Base-by-base conservation (phyloP, 2,329 filamentous ascomycete genomes). In the Pseudomassariella vexata region DNA sequence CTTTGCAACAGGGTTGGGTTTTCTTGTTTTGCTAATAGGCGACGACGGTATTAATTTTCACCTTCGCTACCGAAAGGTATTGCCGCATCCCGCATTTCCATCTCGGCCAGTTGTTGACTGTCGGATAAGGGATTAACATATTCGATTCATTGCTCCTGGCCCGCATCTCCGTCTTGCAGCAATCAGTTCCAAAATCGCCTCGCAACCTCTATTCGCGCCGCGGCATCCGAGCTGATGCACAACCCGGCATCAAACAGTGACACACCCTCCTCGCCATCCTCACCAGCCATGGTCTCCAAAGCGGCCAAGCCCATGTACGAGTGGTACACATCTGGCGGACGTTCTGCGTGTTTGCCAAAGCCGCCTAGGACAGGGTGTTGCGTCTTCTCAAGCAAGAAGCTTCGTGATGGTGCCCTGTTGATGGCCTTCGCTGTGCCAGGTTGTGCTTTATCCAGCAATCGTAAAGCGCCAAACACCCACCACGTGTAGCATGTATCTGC, bases 401-500 rank as follows among this genome's bases (percentile, higher is more conserved):
- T 70, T n/a, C 86, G 76, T 26, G 83, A 77, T 0, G 79, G 69
- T 9, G 56, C 51, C 5, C 61, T 56, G 36, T 81, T 68, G 18
- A 87, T 59, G n/a, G 88, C 60, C 2, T 69, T 55, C 9, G 68
- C 57, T 35, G 71, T 59, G 19, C 71, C 67, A 9, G 85, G 63
- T 46, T 84, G 75, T 66, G 81, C 40, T 3, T 24, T n/a, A 2
- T 37, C 42, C 5, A 55, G 35, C 23, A 70, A 65, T 32, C 52
- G 47, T 1, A 76, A 52, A 2, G 87, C 77, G 2, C 77, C 87
- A 4, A 73, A 71, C 1, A 85, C 86, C 92, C 92, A 98, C 68
- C 90, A 98, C 15, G 79, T 82, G 57, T 98, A 98, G 61, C 92
- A 98, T 1, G 92, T 96, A 59, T 98, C 92, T 8, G 85, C 84